phyloP scores from a whole-genome alignment of 768 basidiomycete genomes.

The Lactifluus subvellereus region DNA sequence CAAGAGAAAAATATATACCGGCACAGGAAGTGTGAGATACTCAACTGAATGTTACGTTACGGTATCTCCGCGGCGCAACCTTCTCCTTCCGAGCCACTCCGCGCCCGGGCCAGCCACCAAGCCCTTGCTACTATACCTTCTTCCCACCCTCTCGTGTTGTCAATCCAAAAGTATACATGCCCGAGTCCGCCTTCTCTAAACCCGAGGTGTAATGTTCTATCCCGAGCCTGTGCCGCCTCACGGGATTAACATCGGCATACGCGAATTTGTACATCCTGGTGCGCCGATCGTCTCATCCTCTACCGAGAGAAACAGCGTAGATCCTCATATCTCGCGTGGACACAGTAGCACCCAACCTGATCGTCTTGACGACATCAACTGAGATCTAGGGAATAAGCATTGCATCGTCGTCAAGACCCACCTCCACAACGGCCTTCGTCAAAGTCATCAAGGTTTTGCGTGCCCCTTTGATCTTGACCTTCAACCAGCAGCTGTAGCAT shows the following conservation, averaged over 20 bases:
- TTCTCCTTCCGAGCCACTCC: background rate
- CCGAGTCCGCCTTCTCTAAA: conserved; percentile 8
- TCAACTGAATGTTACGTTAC: background rate
- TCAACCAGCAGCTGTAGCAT: background rate
- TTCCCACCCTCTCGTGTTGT: background rate
- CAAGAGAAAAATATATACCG: background rate
- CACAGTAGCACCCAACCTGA: background rate
- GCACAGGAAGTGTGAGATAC: background rate
- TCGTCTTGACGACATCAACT: conserved; percentile 5
- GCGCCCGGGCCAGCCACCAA: background rate
- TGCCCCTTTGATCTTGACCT: background rate
- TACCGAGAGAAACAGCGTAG: background rate
- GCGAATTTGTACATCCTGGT: background rate
- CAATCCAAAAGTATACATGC: conserved; percentile 8
- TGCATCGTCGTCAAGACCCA: background rate
- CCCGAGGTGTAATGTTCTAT: background rate
- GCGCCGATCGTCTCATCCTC: background rate
- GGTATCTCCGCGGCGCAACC: conserved; percentile 4
- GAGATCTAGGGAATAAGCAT: background rate
- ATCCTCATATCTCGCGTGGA: background rate
- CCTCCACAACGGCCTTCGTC: background rate
- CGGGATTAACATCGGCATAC: background rate
- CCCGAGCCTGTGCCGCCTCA: background rate
- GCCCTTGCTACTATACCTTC: background rate
- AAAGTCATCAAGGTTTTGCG: background rate